A percentile compares a stretch with the other conserved stretches of the same genome.
Conservation (phyloP, 257 asterid species). For the Marsdenia floribunda region DNA sequence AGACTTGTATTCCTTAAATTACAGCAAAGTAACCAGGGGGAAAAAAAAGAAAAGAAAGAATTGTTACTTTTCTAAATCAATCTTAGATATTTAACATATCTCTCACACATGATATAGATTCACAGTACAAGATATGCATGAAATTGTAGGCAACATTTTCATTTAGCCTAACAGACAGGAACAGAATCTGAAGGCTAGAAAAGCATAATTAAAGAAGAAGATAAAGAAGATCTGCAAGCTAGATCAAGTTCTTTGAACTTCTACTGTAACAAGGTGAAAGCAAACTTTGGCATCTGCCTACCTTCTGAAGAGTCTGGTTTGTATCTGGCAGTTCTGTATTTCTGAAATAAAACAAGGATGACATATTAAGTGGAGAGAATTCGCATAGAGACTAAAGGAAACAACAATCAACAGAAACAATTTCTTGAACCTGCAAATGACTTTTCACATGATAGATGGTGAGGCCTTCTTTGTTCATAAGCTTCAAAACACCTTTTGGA, state of each 20-base stretch:
- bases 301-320: conserved; percentile 23
- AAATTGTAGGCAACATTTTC: not conserved
- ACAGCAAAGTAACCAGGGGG: not conserved
- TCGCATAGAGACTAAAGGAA: not conserved
- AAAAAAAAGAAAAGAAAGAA: not conserved
- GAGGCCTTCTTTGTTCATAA: conserved; percentile 32
- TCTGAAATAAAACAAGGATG: conserved; percentile 10
- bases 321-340: conserved; percentile 17
- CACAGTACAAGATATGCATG: not conserved
- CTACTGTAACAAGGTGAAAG: not conserved
- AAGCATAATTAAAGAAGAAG: not conserved
- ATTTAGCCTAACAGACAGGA: conserved; percentile 1
- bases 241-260: not conserved
- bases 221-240: not conserved
- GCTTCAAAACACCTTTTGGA: conserved; percentile 26
- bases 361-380: not conserved
- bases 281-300: not conserved
- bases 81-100: not conserved
- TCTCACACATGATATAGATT: not conserved
- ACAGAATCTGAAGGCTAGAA: not conserved
- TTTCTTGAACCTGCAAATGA: conserved; percentile 30
- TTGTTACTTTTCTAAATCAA: not conserved
- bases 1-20: conserved; percentile 1
- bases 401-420: not conserved
- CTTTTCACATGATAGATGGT: conserved; percentile 40